Percentiles rank a stretch among this genome's conserved stretches.
Evolutionary conservation across 108 stramenopile species (phyloP).

Genomic region (Nitzschia sp.): DNA sequence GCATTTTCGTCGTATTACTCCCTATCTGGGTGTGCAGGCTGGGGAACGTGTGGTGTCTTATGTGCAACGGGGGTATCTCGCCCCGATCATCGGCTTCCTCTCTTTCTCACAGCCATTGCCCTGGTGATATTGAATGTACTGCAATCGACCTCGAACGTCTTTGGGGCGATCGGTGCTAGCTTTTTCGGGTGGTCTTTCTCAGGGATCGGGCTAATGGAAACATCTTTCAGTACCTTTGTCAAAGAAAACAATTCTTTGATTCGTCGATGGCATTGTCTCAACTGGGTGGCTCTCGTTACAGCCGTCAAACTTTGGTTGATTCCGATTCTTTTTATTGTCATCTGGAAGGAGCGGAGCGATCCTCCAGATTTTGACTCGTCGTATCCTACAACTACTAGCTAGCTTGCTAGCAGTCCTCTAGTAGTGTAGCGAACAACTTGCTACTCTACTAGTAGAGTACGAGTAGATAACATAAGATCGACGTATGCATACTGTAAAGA

Average conservation of each 20-base stretch:
- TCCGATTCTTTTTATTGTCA: slow-evolving; percentile 21
- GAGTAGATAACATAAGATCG: too few species aligned
- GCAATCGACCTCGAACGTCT: slow-evolving; percentile 23
- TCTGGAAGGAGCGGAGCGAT: slow-evolving; percentile 5
- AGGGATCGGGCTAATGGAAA: slow-evolving; percentile 1
- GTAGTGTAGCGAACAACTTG: too few species aligned
- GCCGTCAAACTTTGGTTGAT: slow-evolving; percentile 26
- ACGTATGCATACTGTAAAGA: too few species aligned
- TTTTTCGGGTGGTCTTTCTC: slow-evolving; percentile 40
- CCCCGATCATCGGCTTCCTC: slow-evolving; percentile 25
- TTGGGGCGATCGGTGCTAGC: slow-evolving; percentile 27
- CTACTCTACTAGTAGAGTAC: too few species aligned
- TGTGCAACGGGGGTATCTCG: slow-evolving; percentile 36
- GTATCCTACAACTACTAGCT: neutral
- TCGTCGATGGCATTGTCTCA: neutral
- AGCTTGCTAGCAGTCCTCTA: too few species aligned
- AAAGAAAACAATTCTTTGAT: slow-evolving; percentile 8
- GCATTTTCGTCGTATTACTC: slow-evolving; percentile 23
- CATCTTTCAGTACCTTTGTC: neutral
- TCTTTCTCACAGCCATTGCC: slow-evolving; percentile 34
- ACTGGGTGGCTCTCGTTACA: slow-evolving; percentile 15
- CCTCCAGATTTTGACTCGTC: neutral
- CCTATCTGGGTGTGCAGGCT: slow-evolving; percentile 31
- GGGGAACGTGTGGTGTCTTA: slow-evolving; percentile 46
- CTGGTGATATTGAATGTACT: slow-evolving; percentile 22